phyloP scores from a whole-genome alignment of 2,329 filamentous ascomycete species.

The Aspergillus eucalypticola region DNA sequence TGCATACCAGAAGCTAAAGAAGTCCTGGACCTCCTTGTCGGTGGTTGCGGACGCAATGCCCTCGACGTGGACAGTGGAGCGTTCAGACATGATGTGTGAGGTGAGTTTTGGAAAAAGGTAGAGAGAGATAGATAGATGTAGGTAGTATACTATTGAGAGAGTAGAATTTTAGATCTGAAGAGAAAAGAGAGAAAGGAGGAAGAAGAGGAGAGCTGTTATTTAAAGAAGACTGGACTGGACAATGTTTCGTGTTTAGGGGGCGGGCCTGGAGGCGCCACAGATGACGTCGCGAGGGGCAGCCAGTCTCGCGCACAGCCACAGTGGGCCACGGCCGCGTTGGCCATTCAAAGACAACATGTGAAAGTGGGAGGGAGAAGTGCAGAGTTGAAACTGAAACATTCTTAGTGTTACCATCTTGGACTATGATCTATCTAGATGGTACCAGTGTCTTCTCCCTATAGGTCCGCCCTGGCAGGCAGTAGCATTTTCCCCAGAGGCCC shows the following conservation, averaged over 20 bases:
- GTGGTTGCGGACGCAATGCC: conserved; percentile 80
- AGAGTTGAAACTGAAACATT: neutral
- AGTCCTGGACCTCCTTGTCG: conserved; percentile 90
- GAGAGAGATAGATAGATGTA: neutral
- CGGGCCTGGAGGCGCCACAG: conserved; percentile 11
- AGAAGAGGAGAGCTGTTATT: neutral
- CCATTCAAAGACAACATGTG: conserved; percentile 1
- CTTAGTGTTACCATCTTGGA: neutral
- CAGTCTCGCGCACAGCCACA: conserved; percentile 2
- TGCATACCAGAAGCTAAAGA: conserved; percentile 90
- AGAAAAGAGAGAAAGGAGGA: conserved; percentile 8
- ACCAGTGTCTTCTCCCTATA: neutral
- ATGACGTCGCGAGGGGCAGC: conserved; percentile 14
- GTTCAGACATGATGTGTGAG: conserved; percentile 52
- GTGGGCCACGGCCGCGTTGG: neutral
- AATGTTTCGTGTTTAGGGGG: conserved; percentile 1
- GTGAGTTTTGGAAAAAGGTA: neutral
- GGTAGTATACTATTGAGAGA: neutral
- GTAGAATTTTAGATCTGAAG: neutral
- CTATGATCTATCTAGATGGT: neutral
- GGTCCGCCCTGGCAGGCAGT: conserved; percentile 10
- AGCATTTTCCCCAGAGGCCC: conserved; percentile 7
- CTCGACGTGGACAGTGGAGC: conserved; percentile 78
- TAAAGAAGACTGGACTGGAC: neutral
- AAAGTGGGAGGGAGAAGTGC: too few relatives aligned